Base-by-base conservation (phyloP, 2,329 filamentous ascomycete species). In the Didymella exigua region DNA sequence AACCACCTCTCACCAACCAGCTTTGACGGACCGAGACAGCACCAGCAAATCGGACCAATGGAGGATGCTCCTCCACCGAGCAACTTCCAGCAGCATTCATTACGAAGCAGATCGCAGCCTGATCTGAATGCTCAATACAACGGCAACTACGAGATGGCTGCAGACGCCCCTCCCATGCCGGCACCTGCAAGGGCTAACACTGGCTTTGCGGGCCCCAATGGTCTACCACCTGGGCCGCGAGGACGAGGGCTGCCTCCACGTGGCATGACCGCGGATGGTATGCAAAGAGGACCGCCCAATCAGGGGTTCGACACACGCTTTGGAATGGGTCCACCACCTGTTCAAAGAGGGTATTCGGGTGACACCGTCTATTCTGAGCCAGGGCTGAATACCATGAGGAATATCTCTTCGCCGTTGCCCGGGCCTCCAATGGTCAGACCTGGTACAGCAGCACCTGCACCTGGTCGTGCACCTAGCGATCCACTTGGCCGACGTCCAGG, bases 81-180 rank as follows among this genome's bases (percentile, higher is more conserved):
- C 11, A 55, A 63, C n/a, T 68, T 67, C 49, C 67, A 69, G 43
- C 69, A 72, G 34, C 69, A 75, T 47, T 64, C 87, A 45, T 83
- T 79, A 54, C 82, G 83, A 56, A 84, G 86, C 14, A 86, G 86
- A 60, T 90, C 87, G 10, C 87, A 90, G 67, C 86, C 87, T 26
- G 84, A 89, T 67, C 75, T 89, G 44, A 68, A 74, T 48, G 66
- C 61, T 0, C 72, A 72, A 38, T 70, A 74, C 14, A 64, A 68
- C 37, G 58, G 50, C 10, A 82, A 89, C 1, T 91, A 91, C 62
- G 90, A 91, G 66, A 88, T 93, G 82, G 86, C 84, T 2, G 82
- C 78, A 23, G 86, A 90, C 62, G 79, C 81, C 18, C 85, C 84
- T 19, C 65, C 67, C 1, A 60, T 75, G 33, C 72, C 73, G 14